These are phyloP conservation scores for Pseudocercospora musae DNA, from an alignment of 2,329 filamentous ascomycete species.

Conservation along the genomic window DNA sequence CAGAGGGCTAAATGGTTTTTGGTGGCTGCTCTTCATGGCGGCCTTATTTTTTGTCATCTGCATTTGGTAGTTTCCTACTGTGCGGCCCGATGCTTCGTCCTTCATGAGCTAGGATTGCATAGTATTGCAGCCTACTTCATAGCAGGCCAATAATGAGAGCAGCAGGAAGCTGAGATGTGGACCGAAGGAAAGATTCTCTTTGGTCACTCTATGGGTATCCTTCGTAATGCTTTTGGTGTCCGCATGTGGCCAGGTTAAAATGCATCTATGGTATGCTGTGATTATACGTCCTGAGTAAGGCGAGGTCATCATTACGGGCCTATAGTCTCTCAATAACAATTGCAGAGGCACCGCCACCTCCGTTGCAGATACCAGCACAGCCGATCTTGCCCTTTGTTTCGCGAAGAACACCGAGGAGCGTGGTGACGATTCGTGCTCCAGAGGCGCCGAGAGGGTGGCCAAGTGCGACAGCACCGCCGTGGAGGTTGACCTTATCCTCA, in stretches of 20 bases:
- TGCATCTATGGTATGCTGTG: not conserved
- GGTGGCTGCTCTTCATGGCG: no score
- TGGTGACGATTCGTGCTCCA: constrained; percentile 89
- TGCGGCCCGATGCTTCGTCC: no score
- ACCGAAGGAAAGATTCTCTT: not conserved
- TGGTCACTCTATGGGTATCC: constrained; percentile 1
- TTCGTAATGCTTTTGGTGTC: not conserved
- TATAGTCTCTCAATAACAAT: constrained; percentile 71
- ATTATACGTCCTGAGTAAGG: not conserved
- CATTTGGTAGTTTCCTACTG: no score
- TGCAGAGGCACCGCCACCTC: constrained; percentile 90
- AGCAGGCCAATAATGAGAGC: no score
- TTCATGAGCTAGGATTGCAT: no score
- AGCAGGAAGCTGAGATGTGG: not conserved
- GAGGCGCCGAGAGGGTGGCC: constrained; percentile 93
- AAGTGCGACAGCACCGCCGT: constrained; percentile 91
- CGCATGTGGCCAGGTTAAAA: not conserved
- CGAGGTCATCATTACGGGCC: not conserved
- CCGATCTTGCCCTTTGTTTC: constrained; percentile 94
- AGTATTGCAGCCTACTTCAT: no score
- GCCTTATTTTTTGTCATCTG: no score
- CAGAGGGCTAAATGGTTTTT: not conserved
- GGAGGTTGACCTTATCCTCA: constrained; percentile 88
- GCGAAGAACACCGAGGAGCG: constrained; percentile 80
- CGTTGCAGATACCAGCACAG: constrained; percentile 94